Conservation (phyloP, 2,329 filamentous ascomycete species). For the Aureobasidium vineae region DNA sequence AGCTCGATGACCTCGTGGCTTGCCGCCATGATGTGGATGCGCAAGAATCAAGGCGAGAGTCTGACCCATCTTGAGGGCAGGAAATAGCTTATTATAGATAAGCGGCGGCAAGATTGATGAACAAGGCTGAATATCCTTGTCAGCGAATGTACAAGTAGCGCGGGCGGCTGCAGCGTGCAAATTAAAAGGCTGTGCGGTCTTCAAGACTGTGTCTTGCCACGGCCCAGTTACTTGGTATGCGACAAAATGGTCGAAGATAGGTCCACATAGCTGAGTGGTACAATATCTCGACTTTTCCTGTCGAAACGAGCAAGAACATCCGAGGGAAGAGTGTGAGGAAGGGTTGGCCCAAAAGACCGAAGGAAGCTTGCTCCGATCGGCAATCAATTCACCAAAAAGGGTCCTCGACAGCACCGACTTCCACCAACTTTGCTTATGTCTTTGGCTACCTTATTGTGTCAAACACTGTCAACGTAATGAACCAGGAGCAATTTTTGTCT, state of each 20-base stretch:
- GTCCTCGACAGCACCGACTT: not conserved
- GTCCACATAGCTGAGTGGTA: not conserved
- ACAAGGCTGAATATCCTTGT: not conserved
- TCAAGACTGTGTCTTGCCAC: not conserved
- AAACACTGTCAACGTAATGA: too few species aligned
- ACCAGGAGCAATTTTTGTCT: too few species aligned
- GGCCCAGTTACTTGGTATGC: too few species aligned
- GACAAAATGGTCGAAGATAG: too few species aligned
- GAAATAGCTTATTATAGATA: not conserved
- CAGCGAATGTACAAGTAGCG: not conserved
- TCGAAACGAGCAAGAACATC: not conserved
- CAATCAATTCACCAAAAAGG: not conserved
- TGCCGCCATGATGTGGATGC: not conserved
- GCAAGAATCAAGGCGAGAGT: not conserved
- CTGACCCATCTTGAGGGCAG: not conserved
- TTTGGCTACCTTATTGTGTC: too few species aligned
- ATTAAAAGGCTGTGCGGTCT: not conserved
- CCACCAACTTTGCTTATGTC: too few species aligned
- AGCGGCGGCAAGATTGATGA: not conserved
- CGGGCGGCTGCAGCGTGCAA: not conserved
- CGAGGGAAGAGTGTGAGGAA: not conserved
- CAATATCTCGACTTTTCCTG: not conserved
- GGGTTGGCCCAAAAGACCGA: not conserved
- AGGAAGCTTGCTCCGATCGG: conserved; percentile 5
- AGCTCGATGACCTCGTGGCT: not conserved